Evolutionary conservation across 2,329 filamentous ascomycete genomes (phyloP), one percentile per base, ranked within the genome.

Genomic region (Aureobasidium sp.): DNA sequence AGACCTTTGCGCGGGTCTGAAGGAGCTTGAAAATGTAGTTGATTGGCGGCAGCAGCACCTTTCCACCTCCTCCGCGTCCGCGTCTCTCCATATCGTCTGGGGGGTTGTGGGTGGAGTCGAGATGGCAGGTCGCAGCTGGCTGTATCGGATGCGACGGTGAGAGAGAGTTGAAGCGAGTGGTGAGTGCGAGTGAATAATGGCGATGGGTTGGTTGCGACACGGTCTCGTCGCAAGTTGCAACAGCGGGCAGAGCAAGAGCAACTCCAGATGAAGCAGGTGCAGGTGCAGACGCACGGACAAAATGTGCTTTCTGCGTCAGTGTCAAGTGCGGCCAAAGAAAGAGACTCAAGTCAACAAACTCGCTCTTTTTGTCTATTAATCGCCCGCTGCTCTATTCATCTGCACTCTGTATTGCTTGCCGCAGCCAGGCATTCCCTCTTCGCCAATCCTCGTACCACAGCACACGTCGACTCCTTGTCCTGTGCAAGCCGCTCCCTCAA

Each of bases 1-100:
- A 90, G 42, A 97, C 91, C 1, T 88, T 92, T 17, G 89, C 87
- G 71, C 91, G 87, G 75, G 89, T 80, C 70, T 86, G 92, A 11
- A 97, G 84, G 42, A 97, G 87, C 81, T 94, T 96, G 85, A 94
- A 94, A 75, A 94, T 93, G 77, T 91, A 91, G 78, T 94, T 92
- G 79, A 90, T 90, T 1, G 87, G 87, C 63, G 87, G 87, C 68
- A 90, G 82, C 66, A 90, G 81, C 67, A 89, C 88, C 79, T 87
- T 87, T 68, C 80, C 70, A 61, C 72, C 69, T 37, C 75, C 82
- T 67, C 82, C 80, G 65, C 78, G 79, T 71, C 80, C 75, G 63
- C 83, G 80, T 70, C 82, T 80, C 67, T 80, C 78, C 84, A 82
- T 82, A 65, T 62, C 74, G 69, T 49, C 31, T 51, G 36, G 11